Evolutionary conservation across 768 basidiomycete genomes (phyloP), one percentile per base, ranked within the genome.

Genomic region (Mrakia blollopis): DNA sequence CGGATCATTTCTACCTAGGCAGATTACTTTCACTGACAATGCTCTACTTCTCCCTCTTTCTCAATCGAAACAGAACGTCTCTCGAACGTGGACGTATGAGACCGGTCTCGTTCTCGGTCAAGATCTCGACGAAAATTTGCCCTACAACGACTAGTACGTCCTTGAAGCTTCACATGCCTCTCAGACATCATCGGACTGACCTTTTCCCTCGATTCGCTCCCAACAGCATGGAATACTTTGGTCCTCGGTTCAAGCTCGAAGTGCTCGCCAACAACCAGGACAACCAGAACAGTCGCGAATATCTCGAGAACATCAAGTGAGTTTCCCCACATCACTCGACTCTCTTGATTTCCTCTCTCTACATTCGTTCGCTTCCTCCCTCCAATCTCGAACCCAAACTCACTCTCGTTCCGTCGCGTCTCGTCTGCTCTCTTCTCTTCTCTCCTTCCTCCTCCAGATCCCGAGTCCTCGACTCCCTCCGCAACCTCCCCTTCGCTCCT

Each of bases 191-290:
- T 4, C 18, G 44, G 10, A 60, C 32, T 35, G 28, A 57, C 23
- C 50, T 37, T 8, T 54, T 2, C 6, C 8, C 3, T 32, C 39
- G 8, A 30, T 50, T 35, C 6, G 67, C 50, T 18, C 14, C 62
- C 23, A 6, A 1, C 44, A 69, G 54, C 83, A 92, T 98, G 82
- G 96, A 99, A 83, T 98, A 94, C 90, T 98, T 95, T 83, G 96
- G 94, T 0, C 97, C 96, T 18, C 86, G 94, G 78, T 98, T 95
- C 84, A 87, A 94, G 77, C 86, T 98, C 52, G 95, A 98, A 81
- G 95, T 99, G 1, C 87, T 89, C 35, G 87, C 88, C 79, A 98
- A 91, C 81, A 98, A 98, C 81, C 93, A 96, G 91, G 94, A 97
- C 78, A 93, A 98, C 81, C 85, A 92, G 80, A 99, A 98, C 82